phyloP scores from a whole-genome alignment of 2,329 filamentous ascomycete species.

The Xylariales sp. region DNA sequence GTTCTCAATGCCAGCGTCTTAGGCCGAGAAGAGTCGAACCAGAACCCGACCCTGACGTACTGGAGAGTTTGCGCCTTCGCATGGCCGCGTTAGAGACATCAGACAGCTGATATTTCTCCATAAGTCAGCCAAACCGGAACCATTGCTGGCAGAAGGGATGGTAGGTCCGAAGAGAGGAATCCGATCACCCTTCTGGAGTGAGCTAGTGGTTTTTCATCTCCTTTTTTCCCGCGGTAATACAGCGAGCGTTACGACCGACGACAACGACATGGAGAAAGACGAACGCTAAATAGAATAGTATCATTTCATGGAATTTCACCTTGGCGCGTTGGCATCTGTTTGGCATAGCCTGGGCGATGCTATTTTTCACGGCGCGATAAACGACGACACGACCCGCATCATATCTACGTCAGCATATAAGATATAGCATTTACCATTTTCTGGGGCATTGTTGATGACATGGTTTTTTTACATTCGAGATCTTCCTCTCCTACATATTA shows the following conservation, averaged over 20 bases:
- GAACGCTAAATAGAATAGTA: slow-evolving; percentile 27
- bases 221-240: slow-evolving; percentile 8
- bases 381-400: slow-evolving; percentile 46
- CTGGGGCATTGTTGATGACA: slow-evolving; percentile 14
- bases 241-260: slow-evolving; percentile 22
- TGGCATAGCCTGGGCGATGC: slow-evolving; percentile 34
- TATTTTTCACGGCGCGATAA: slow-evolving; percentile 39
- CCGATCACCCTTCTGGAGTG: slow-evolving; percentile 12
- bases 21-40: slow-evolving; percentile 70
- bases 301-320: slow-evolving; percentile 27
- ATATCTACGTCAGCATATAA: slow-evolving; percentile 43
- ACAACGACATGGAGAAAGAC: slow-evolving; percentile 26
- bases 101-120: slow-evolving; percentile 11
- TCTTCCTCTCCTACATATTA: slow-evolving; percentile 15
- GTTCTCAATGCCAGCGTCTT: slow-evolving; percentile 67
- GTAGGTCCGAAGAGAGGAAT: background rate
- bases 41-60: slow-evolving; percentile 69
- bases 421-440: slow-evolving; percentile 31
- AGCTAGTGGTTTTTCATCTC: background rate
- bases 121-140: background rate
- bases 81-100: slow-evolving; percentile 34
- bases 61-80: slow-evolving; percentile 64
- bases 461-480: slow-evolving; percentile 12
- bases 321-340: slow-evolving; percentile 28
- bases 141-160: background rate